Percentiles rank a stretch among this genome's conserved stretches.
These are phyloP conservation scores for Termitomyces sp. DNA, from an alignment of 768 basidiomycete species.

Conservation along the genomic window DNA sequence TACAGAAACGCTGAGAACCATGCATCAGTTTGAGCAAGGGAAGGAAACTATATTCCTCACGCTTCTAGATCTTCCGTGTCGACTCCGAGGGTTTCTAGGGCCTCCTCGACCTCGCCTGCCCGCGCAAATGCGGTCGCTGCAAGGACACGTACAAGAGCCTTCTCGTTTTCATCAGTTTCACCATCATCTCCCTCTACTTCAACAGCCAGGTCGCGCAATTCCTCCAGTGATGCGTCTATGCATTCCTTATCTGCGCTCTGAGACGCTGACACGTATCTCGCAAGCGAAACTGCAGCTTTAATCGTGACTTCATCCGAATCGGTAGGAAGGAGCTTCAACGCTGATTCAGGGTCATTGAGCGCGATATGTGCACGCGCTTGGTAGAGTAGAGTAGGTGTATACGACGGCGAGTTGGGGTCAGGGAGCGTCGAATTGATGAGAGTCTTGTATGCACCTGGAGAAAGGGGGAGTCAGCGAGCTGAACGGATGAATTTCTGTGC, in stretches of 20 bases:
- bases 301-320: constrained; percentile 60
- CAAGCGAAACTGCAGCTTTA: constrained; percentile 68
- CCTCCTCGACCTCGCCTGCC: constrained; percentile 87
- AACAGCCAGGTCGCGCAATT: constrained; percentile 78
- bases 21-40: neutral
- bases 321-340: constrained; percentile 48
- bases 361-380: constrained; percentile 77
- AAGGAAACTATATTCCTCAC: constrained; percentile 43
- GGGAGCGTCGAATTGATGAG: constrained; percentile 52
- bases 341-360: constrained; percentile 51
- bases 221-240: constrained; percentile 63
- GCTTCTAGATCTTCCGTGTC: constrained; percentile 81
- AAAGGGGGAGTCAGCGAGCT: neutral
- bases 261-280: constrained; percentile 52
- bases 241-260: constrained; percentile 43
- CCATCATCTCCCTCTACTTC: constrained; percentile 81
- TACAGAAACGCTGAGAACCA: constrained; percentile 58
- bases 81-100: constrained; percentile 78
- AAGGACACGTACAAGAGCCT: constrained; percentile 67
- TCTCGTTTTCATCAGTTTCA: constrained; percentile 62
- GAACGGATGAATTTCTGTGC: neutral
- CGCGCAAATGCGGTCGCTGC: constrained; percentile 84
- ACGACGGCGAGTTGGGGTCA: constrained; percentile 57
- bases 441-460: constrained; percentile 61
- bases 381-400: constrained; percentile 62